Conservation (phyloP, 495 filamentous ascomycete genomes). For the Corynascus novoguineensis region DNA sequence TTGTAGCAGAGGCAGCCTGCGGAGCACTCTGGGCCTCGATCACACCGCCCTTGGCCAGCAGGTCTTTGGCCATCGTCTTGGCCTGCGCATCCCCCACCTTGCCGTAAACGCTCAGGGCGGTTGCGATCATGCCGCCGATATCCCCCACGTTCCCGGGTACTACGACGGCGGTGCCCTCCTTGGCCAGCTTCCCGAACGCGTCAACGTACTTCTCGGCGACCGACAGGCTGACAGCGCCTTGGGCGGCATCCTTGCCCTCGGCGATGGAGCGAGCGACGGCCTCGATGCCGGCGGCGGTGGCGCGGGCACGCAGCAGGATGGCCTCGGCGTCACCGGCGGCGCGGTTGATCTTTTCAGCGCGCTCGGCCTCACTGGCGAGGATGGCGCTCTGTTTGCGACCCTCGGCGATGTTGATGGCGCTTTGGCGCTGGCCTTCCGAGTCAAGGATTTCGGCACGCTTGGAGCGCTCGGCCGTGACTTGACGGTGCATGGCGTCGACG, state of each 20-base stretch:
- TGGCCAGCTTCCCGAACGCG: conserved; percentile 84
- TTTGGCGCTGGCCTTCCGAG: conserved; percentile 90
- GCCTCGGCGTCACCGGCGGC: conserved; percentile 90
- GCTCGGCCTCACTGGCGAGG: conserved; percentile 87
- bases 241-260: conserved; percentile 64
- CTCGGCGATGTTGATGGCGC: conserved; percentile 97
- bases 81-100: conserved; percentile 86
- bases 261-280: conserved; percentile 70
- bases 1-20: conserved; percentile 18
- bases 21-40: not conserved
- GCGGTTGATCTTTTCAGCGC: conserved; percentile 83
- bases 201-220: conserved; percentile 98
- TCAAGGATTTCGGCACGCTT: conserved; percentile 98
- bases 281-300: conserved; percentile 83
- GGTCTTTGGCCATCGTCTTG: conserved; percentile 55
- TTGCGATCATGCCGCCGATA: conserved; percentile 94
- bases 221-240: conserved; percentile 73
- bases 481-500: conserved; percentile 94
- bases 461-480: conserved; percentile 91
- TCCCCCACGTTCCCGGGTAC: conserved; percentile 98
- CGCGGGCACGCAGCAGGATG: conserved; percentile 75
- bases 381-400: conserved; percentile 94
- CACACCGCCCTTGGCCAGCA: conserved; percentile 26
- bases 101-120: conserved; percentile 90
- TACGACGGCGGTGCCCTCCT: conserved; percentile 88